Conservation (phyloP, 148 eudicot species). For the Tetragonia tetragonoides region DNA sequence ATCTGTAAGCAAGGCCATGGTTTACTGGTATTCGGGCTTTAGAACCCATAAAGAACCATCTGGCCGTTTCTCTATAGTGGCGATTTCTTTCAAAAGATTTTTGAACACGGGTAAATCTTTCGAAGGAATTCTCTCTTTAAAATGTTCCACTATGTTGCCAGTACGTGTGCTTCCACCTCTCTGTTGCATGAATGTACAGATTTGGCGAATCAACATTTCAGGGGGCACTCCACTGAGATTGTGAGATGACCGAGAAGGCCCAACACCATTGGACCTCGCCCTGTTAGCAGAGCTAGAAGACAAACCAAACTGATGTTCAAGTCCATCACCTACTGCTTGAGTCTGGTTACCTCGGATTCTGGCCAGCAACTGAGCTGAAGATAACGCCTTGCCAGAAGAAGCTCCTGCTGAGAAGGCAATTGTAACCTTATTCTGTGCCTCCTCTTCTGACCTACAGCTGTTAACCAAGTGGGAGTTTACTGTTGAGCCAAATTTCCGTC, state of each 20-base stretch:
- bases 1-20: not conserved
- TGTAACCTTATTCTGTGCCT: constrained; percentile 28
- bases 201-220: constrained; percentile 74
- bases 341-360: constrained; percentile 69
- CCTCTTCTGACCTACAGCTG: constrained; percentile 35
- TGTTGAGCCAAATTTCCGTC: constrained; percentile 77
- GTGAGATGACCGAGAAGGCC: constrained; percentile 38
- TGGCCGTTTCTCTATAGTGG: constrained; percentile 56
- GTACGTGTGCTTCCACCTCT: constrained; percentile 70
- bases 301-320: constrained; percentile 66
- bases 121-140: constrained; percentile 72
- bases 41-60: constrained; percentile 79
- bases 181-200: constrained; percentile 78
- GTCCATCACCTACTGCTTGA: constrained; percentile 69
- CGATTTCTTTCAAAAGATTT: constrained; percentile 91
- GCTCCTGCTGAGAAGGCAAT: constrained; percentile 65
- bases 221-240: constrained; percentile 59
- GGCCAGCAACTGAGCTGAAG: constrained; percentile 81
- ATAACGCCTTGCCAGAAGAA: constrained; percentile 71
- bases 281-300: constrained; percentile 38
- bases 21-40: constrained; percentile 62
- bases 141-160: constrained; percentile 68
- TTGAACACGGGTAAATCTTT: constrained; percentile 84
- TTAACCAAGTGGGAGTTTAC: constrained; percentile 54
- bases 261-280: constrained; percentile 24